phyloP scores from a whole-genome alignment of 495 filamentous ascomycete genomes.

The Penicillium silybi region DNA sequence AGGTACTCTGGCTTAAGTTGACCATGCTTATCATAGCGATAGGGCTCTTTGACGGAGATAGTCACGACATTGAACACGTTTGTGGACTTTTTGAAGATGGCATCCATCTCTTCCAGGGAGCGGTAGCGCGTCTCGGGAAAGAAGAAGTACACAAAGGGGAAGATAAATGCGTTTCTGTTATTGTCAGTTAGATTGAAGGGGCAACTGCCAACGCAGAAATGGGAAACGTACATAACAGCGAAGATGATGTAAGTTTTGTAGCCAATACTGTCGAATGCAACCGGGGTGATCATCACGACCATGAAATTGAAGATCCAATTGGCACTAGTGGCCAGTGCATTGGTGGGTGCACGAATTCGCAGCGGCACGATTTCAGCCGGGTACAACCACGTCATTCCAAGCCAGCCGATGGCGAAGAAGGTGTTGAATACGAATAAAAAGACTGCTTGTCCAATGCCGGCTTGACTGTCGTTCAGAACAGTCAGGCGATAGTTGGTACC shows the following conservation, averaged over 20 bases:
- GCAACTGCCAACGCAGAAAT: too few species aligned
- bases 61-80: slow-evolving; percentile 53
- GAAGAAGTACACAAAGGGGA: slow-evolving; percentile 54
- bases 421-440: slow-evolving; percentile 61
- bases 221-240: slow-evolving; percentile 21
- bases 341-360: slow-evolving; percentile 23
- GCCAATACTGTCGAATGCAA: slow-evolving; percentile 57
- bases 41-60: slow-evolving; percentile 55
- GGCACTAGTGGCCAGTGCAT: slow-evolving; percentile 14
- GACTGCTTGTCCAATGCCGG: slow-evolving; percentile 43
- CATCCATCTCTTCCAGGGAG: slow-evolving; percentile 70
- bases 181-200: slow-evolving; percentile 1
- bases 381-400: slow-evolving; percentile 69
- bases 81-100: slow-evolving; percentile 61
- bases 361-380: slow-evolving; percentile 57
- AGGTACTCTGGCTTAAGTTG: slow-evolving; percentile 43
- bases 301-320: slow-evolving; percentile 36
- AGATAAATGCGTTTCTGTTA: slow-evolving; percentile 19
- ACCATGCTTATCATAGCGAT: slow-evolving; percentile 66
- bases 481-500: slow-evolving; percentile 35
- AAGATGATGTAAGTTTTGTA: slow-evolving; percentile 72
- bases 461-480: slow-evolving; percentile 26
- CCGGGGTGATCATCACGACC: slow-evolving; percentile 62
- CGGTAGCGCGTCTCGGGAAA: slow-evolving; percentile 69
- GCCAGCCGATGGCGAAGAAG: slow-evolving; percentile 68